Evolutionary conservation across 768 basidiomycete species (phyloP).

Genomic region (Russula foetens): DNA sequence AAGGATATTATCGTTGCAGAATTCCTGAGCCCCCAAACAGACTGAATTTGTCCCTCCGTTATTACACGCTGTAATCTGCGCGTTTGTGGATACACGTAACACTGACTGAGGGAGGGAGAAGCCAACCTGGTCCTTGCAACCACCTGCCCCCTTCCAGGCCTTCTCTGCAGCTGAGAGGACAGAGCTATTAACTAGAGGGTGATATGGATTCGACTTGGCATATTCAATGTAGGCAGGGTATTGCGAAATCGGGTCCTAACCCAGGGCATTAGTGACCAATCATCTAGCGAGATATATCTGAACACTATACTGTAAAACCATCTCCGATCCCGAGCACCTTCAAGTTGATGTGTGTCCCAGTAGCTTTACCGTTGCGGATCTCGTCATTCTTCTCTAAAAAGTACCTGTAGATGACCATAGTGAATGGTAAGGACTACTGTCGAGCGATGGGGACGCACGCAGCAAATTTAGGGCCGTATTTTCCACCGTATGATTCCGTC

Average conservation of each 20-base stretch:
- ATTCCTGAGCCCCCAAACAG: conserved; percentile 49
- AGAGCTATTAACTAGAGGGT: conserved; percentile 40
- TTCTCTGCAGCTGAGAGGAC: conserved; percentile 36
- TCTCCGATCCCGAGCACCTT: conserved; percentile 56
- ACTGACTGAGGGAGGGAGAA: background rate
- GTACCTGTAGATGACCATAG: conserved; percentile 24
- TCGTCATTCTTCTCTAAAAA: conserved; percentile 54
- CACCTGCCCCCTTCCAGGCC: conserved; percentile 35
- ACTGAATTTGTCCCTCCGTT: conserved; percentile 37
- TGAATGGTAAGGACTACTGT: background rate
- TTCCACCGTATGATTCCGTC: conserved; percentile 48
- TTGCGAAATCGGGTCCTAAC: conserved; percentile 36
- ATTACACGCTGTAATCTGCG: conserved; percentile 46
- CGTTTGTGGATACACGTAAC: background rate
- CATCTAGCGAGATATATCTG: background rate
- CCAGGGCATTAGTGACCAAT: background rate
- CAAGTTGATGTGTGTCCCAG: conserved; percentile 46
- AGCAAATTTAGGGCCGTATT: conserved; percentile 34
- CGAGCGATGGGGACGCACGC: conserved; percentile 19
- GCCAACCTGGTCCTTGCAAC: conserved; percentile 43
- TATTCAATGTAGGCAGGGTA: conserved; percentile 54
- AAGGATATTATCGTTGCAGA: conserved; percentile 46
- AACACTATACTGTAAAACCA: conserved; percentile 43
- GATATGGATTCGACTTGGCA: conserved; percentile 45
- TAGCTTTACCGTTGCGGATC: conserved; percentile 24